Evolutionary conservation across 1,284 basidiomycete species (phyloP).

Genomic region (Marasmius tenuissimus): DNA sequence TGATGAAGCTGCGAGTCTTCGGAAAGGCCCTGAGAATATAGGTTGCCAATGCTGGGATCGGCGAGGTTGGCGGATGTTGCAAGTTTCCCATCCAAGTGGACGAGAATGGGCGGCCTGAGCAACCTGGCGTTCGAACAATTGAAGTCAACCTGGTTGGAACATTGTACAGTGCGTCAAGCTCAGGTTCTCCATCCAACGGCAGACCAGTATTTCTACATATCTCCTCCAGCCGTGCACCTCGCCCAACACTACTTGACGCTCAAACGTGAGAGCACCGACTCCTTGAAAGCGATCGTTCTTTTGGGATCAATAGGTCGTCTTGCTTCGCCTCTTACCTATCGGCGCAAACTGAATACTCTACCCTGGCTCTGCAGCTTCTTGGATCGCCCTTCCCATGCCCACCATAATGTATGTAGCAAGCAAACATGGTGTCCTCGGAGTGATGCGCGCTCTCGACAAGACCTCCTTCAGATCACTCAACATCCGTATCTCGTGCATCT

Average conservation of each 20-base stretch:
- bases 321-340: no score
- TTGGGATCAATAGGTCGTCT: conserved; percentile 33
- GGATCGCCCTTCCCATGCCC: conserved; percentile 27
- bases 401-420: conserved; percentile 30
- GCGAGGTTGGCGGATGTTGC: conserved; percentile 22
- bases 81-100: conserved; percentile 10
- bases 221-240: conserved; percentile 29
- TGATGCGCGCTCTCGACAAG: conserved; percentile 28
- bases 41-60: conserved; percentile 41
- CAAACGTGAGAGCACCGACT: conserved; percentile 13
- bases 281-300: conserved; percentile 32
- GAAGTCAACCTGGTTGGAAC: conserved; percentile 37
- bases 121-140: conserved; percentile 33
- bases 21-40: conserved; percentile 7
- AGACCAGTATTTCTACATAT: background rate
- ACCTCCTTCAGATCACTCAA: background rate
- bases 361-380: conserved; percentile 26
- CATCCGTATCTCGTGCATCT: background rate
- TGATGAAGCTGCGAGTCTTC: background rate
- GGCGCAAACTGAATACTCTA: no score
- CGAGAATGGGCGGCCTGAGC: conserved; percentile 22
- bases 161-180: conserved; percentile 29
- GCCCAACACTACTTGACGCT: conserved; percentile 31
- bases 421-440: conserved; percentile 33
- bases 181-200: background rate